Evolutionary conservation across 2,329 filamentous ascomycete species (phyloP).

Genomic region (Neofusicoccum cordaticola): DNA sequence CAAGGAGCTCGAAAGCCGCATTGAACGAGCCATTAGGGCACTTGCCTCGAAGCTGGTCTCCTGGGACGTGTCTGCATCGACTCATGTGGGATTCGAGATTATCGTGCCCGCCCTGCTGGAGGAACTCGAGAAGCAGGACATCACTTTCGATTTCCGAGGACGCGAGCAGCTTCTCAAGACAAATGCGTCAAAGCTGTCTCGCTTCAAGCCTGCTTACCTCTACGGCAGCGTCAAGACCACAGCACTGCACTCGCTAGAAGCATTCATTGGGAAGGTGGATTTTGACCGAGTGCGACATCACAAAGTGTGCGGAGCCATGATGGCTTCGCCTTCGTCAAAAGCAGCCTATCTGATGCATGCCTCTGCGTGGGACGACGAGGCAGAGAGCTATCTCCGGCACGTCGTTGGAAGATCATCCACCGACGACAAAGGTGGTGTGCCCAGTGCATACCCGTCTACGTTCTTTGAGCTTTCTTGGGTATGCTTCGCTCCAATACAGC

Average conservation of each 20-base stretch:
- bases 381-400: slow-evolving; percentile 31
- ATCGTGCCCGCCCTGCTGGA: slow-evolving; percentile 19
- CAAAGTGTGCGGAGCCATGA: slow-evolving; percentile 32
- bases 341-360: slow-evolving; percentile 38
- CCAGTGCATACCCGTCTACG: background rate
- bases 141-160: background rate
- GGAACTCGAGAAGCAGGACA: slow-evolving; percentile 7
- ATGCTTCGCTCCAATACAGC: too few species aligned
- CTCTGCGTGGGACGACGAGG: slow-evolving; percentile 32
- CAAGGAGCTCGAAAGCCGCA: too few species aligned
- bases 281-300: slow-evolving; percentile 38
- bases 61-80: background rate
- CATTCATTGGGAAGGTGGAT: slow-evolving; percentile 36
- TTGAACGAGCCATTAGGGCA: too few species aligned
- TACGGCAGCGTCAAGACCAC: slow-evolving; percentile 29
- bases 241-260: slow-evolving; percentile 39
- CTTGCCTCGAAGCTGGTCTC: too few species aligned
- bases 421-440: background rate
- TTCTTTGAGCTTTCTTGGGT: background rate
- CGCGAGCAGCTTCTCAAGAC: background rate
- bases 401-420: slow-evolving; percentile 8
- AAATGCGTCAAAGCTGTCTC: background rate
- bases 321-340: slow-evolving; percentile 42
- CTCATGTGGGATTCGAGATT: slow-evolving; percentile 21
- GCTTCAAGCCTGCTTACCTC: slow-evolving; percentile 24